phyloP scores from a whole-genome alignment of 768 basidiomycete species.

The Mrakia hoshinonis region DNA sequence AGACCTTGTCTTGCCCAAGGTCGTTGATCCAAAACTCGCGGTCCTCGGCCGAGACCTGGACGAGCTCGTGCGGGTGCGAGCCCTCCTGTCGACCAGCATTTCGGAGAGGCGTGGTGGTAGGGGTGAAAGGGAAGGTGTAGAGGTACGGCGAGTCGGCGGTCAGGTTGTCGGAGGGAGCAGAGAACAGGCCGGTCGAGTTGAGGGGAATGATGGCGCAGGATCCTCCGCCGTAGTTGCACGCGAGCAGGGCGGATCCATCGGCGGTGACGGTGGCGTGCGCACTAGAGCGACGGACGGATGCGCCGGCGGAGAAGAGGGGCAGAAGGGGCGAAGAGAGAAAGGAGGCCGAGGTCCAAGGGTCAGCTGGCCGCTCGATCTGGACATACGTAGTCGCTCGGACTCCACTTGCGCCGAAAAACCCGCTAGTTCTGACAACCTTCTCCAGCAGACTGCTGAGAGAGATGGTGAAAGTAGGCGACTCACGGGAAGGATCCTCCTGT shows the following conservation, averaged over 20 bases:
- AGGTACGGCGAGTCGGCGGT: constrained; percentile 7
- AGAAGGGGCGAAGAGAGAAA: not conserved
- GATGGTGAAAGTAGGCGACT: not conserved
- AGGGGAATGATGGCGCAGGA: not conserved
- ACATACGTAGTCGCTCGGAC: no score
- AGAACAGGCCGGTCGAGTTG: not conserved
- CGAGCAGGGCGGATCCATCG: constrained; percentile 10
- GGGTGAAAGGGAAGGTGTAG: constrained; percentile 14
- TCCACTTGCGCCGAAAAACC: no score
- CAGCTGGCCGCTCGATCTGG: not conserved
- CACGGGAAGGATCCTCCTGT: constrained; percentile 16
- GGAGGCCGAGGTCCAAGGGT: not conserved
- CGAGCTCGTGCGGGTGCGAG: constrained; percentile 22
- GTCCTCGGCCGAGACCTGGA: not conserved
- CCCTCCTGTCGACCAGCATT: constrained; percentile 20
- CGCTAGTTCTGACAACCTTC: no score
- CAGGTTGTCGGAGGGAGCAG: not conserved
- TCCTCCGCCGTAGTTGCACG: constrained; percentile 11
- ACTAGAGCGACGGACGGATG: not conserved
- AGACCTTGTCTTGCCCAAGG: constrained; percentile 21
- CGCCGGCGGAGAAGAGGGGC: not conserved
- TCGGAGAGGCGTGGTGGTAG: constrained; percentile 10
- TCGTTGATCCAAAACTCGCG: constrained; percentile 19
- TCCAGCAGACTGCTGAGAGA: not conserved
- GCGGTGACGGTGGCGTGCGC: constrained; percentile 14